A percentile compares a stretch with the other conserved stretches of the same genome.
Evolutionary conservation across 169 alveolate species (phyloP).

Genomic region (Eimeria acervulina): DNA sequence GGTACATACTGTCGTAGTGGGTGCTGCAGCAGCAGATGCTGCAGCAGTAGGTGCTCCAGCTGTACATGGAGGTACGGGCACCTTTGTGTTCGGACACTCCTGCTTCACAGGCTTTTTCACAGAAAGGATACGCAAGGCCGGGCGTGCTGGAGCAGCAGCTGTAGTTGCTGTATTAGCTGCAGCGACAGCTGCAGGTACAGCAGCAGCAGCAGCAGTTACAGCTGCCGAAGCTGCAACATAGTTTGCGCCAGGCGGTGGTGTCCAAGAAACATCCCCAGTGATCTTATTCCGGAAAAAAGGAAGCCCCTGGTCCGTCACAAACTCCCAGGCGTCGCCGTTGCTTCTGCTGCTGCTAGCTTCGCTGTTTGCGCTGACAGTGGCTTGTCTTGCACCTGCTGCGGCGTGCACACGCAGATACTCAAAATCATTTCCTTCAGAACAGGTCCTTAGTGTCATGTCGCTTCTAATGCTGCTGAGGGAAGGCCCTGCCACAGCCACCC

Average conservation of each 20-base stretch:
- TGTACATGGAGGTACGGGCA: neutral
- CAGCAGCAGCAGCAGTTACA: slow-evolving; percentile 56
- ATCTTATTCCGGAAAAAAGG: slow-evolving; percentile 57
- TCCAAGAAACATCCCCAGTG: slow-evolving; percentile 64
- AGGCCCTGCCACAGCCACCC: neutral
- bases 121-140: neutral
- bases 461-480: neutral
- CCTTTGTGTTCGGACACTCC: neutral
- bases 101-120: slow-evolving; percentile 44
- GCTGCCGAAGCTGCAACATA: slow-evolving; percentile 62
- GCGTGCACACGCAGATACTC: neutral
- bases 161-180: slow-evolving; percentile 28
- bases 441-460: neutral
- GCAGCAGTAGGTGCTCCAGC: neutral
- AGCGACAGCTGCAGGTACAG: slow-evolving; percentile 57
- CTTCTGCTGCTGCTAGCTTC: slow-evolving; percentile 57
- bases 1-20: neutral
- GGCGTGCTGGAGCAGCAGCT: slow-evolving; percentile 43
- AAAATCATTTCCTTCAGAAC: neutral
- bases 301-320: slow-evolving; percentile 75
- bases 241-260: slow-evolving; percentile 72
- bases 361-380: neutral
- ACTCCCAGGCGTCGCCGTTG: slow-evolving; percentile 43
- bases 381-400: slow-evolving; percentile 9
- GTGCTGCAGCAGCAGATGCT: neutral